Evolutionary conservation across 106 monocot genomes (phyloP), one percentile per base, ranked within the genome.

Genomic region (Apostasia shenzhenica): DNA sequence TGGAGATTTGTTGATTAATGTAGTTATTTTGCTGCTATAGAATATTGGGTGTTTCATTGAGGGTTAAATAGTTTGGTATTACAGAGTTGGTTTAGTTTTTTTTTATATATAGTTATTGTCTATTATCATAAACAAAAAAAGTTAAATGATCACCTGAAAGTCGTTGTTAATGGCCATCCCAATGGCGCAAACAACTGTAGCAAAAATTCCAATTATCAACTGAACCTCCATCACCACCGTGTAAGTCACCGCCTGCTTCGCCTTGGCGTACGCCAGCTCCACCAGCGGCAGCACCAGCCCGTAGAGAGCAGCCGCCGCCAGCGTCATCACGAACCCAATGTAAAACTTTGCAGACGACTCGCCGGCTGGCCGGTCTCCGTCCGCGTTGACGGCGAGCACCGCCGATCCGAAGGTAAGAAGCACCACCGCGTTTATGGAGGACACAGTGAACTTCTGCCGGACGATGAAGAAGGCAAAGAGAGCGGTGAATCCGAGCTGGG

Each of bases 141-240:
- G 41, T 0, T 38, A 41, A 0, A 5, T 10, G 2, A 2, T 68
- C 38, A 79, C 79, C 55, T 79, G 68, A 54, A 79, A 79, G 14
- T 79, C 69, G 0, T 68, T 55, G 67, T 69, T 73, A 13, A 79
- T 47, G 2, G 69, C 0, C 79, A 79, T 79, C 60, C 74, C 79
- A 0, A 79, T 47, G 4, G 64, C 57, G 54, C 79, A 79, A 11
- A 79, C 73, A 4, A 46, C 59, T 1, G 78, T 79, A 6, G 78
- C 78, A 14, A 55, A 57, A 11, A 58, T 6, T 0, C 67, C 72
- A 6, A 78, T 66, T 8, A 79, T 57, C 7, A 79, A 41, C 50
- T 78, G 69, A 52, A 59, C 58, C 51, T 78, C 76, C 50, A 59
- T 53, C 14, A 60, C 76, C 1, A 59, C 14, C 43, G 41, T 26